phyloP scores from a whole-genome alignment of 768 basidiomycete species.

The Chalciporus chontae region DNA sequence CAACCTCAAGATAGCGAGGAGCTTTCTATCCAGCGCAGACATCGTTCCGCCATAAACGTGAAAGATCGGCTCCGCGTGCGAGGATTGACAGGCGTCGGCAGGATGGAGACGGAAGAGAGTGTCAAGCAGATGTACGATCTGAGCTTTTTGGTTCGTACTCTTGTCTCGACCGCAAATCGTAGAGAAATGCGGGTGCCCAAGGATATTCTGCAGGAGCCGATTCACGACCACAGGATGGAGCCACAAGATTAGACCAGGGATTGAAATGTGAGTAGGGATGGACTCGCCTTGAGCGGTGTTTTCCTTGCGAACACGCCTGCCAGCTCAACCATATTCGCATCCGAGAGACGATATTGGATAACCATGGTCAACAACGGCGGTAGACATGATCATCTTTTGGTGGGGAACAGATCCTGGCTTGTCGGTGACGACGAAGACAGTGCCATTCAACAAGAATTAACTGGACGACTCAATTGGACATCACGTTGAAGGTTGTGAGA shows the following conservation, averaged over 20 bases:
- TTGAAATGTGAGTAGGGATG: background rate
- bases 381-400: conserved; percentile 65
- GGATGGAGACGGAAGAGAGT: conserved; percentile 75
- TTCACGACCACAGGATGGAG: conserved; percentile 71
- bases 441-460: conserved; percentile 78
- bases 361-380: conserved; percentile 63
- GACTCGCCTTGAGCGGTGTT: conserved; percentile 60
- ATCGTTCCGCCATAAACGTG: conserved; percentile 73
- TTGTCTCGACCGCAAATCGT: conserved; percentile 35
- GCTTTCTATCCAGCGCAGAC: conserved; percentile 55
- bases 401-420: conserved; percentile 64
- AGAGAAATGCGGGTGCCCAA: conserved; percentile 67
- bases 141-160: conserved; percentile 35
- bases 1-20: conserved; percentile 74
- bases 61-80: conserved; percentile 76
- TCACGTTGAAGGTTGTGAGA: no score
- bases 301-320: conserved; percentile 38
- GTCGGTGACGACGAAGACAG: conserved; percentile 78
- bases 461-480: conserved; percentile 24
- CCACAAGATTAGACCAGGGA: background rate
- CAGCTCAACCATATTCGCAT: conserved; percentile 40
- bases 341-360: conserved; percentile 56
- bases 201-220: conserved; percentile 67
- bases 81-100: conserved; percentile 78
- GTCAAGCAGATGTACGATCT: conserved; percentile 55